Conservation (phyloP, 2,329 filamentous ascomycete genomes). For the Fusarium sp. region DNA sequence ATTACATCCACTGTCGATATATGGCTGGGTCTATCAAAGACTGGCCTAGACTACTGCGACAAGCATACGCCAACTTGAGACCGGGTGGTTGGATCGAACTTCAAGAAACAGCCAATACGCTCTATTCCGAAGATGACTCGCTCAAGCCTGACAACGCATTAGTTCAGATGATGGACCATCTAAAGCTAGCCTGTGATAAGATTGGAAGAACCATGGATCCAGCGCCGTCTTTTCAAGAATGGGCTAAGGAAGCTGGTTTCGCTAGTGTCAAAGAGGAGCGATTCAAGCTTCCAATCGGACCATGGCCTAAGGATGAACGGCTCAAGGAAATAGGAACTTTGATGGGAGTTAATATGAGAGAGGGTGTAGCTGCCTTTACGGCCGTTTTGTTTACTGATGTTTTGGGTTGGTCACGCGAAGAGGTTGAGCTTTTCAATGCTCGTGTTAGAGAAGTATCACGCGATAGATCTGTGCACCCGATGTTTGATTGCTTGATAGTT, state of each 20-base stretch:
- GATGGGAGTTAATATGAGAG: constrained; percentile 52
- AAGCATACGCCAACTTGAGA: constrained; percentile 52
- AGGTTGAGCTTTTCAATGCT: constrained; percentile 56
- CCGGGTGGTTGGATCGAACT: constrained; percentile 63
- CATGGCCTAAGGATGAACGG: constrained; percentile 52
- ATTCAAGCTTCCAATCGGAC: constrained; percentile 52
- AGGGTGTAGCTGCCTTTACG: constrained; percentile 55
- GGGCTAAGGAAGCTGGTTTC: constrained; percentile 53
- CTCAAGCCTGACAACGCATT: constrained; percentile 53
- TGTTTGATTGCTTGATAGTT: constrained; percentile 48
- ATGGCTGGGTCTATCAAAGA: constrained; percentile 52
- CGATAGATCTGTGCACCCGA: constrained; percentile 46
- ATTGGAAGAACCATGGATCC: constrained; percentile 49
- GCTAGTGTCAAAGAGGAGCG: constrained; percentile 46
- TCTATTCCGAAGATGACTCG: constrained; percentile 54
- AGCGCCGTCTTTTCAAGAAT: constrained; percentile 44
- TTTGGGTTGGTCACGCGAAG: constrained; percentile 54
- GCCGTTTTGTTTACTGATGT: constrained; percentile 54
- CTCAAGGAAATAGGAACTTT: constrained; percentile 48
- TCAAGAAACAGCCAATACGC: constrained; percentile 54
- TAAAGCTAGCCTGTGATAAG: constrained; percentile 43
- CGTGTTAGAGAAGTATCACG: constrained; percentile 39
- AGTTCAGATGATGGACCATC: constrained; percentile 43
- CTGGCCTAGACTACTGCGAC: constrained; percentile 43
- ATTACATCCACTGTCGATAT: constrained; percentile 52